Conservation (phyloP, 2,329 filamentous ascomycete genomes). For the Ceratocystis variospora region DNA sequence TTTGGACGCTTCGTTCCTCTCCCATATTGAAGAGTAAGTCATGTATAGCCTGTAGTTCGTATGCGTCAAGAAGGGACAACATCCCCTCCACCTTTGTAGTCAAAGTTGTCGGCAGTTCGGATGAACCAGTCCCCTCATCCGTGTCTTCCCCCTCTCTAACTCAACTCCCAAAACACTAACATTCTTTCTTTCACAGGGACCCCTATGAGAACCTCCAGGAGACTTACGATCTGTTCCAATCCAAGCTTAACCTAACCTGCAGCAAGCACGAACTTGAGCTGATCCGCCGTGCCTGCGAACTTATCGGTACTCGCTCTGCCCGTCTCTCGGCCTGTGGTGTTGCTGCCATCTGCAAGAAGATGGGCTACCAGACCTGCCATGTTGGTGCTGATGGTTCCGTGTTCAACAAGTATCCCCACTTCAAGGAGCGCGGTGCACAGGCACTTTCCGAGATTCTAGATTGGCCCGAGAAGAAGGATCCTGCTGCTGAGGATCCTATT, state of each 20-base stretch:
- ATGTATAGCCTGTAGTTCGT: neutral
- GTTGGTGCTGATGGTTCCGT: conserved; percentile 95
- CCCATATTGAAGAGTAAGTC: conserved; percentile 70
- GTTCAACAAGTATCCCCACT: conserved; percentile 98
- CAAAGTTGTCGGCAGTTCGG: neutral
- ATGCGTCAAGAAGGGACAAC: neutral
- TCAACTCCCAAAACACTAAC: neutral
- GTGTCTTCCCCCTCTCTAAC: neutral
- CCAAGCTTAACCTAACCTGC: conserved; percentile 56
- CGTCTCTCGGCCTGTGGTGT: conserved; percentile 90
- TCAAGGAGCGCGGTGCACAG: conserved; percentile 80
- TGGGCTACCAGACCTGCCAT: conserved; percentile 73
- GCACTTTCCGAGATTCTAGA: conserved; percentile 91
- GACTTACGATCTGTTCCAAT: conserved; percentile 67
- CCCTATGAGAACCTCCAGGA: conserved; percentile 91
- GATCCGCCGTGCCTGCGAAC: conserved; percentile 73
- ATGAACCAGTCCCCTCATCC: neutral
- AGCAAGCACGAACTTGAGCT: conserved; percentile 75
- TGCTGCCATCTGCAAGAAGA: conserved; percentile 93
- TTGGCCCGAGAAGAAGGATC: conserved; percentile 53
- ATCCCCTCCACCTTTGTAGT: neutral
- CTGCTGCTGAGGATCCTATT: conserved; percentile 70
- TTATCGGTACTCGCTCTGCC: conserved; percentile 88
- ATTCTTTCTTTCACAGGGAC: conserved; percentile 42
- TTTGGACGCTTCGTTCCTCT: conserved; percentile 85